phyloP scores from a whole-genome alignment of 805 yeast species.

The Lachancea lanzarotensis region DNA sequence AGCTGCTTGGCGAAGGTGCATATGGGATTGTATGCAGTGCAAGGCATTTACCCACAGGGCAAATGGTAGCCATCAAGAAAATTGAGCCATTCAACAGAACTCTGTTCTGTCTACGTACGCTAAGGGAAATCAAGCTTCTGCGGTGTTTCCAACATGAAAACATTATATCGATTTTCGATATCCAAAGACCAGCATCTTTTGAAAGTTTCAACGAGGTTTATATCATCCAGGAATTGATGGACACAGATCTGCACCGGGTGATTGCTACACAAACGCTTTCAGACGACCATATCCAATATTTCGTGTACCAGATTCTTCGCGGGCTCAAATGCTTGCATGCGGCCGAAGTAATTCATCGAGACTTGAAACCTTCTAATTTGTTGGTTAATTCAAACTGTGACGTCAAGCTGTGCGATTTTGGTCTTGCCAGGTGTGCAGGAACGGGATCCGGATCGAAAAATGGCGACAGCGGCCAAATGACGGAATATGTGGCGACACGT shows the following conservation, averaged over 20 bases:
- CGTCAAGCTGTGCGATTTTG: conserved; percentile 89
- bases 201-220: conserved; percentile 83
- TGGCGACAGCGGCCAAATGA: conserved; percentile 46
- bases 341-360: conserved; percentile 92
- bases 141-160: conserved; percentile 92
- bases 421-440: conserved; percentile 56
- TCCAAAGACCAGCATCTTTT: conserved; percentile 73
- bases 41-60: conserved; percentile 74
- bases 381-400: conserved; percentile 89
- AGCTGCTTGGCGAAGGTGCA: conserved; percentile 92
- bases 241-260: conserved; percentile 77
- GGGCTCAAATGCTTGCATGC: conserved; percentile 88
- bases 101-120: conserved; percentile 81
- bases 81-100: conserved; percentile 87
- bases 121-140: conserved; percentile 81
- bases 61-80: conserved; percentile 91
- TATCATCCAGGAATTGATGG: conserved; percentile 82
- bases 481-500: conserved; percentile 95
- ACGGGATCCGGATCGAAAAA: conserved; percentile 11
- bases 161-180: conserved; percentile 81
- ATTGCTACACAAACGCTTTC: conserved; percentile 74
- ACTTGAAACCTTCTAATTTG: conserved; percentile 83
- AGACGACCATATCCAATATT: conserved; percentile 92
- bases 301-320: conserved; percentile 82
- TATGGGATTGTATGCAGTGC: conserved; percentile 94